Conservation (phyloP, 139 green algal genomes). For the Zygnema circumcarinatum region DNA sequence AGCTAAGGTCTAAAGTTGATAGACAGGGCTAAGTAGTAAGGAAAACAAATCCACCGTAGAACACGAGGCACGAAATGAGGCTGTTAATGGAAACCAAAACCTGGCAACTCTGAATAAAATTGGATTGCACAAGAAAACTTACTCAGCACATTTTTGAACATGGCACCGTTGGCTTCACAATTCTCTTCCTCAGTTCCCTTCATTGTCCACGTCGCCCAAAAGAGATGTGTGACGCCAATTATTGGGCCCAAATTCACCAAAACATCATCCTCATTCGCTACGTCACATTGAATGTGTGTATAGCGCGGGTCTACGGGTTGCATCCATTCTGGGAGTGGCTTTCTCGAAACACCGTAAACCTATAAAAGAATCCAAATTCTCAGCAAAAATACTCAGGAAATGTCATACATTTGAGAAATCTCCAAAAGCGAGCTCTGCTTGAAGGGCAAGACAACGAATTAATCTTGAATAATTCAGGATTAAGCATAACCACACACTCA, state of each 20-base stretch:
- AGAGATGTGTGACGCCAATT: conserved; percentile 34
- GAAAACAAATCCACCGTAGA: too few species aligned
- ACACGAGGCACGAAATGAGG: too few species aligned
- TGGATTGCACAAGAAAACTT: too few species aligned
- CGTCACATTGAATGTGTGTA: conserved; percentile 8
- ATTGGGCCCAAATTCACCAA: not conserved
- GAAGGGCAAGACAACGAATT: not conserved
- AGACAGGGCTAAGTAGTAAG: too few species aligned
- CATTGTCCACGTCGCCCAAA: conserved; percentile 36
- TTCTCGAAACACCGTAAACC: conserved; percentile 9
- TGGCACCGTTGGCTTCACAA: conserved; percentile 21
- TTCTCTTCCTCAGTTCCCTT: not conserved
- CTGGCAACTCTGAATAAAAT: too few species aligned
- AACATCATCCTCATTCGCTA: not conserved
- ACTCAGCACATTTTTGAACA: conserved; percentile 26
- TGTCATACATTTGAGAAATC: not conserved
- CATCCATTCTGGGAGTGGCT: conserved; percentile 17
- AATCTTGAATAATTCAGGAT: not conserved
- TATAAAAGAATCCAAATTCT: not conserved
- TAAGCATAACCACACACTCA: not conserved
- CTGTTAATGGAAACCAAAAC: too few species aligned
- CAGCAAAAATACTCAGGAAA: not conserved
- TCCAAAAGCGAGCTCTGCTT: not conserved
- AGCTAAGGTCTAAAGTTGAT: too few species aligned
- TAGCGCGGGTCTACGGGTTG: not conserved